Base-by-base conservation (phyloP, 2,329 filamentous ascomycete species). In the Phialophora macrospora region DNA sequence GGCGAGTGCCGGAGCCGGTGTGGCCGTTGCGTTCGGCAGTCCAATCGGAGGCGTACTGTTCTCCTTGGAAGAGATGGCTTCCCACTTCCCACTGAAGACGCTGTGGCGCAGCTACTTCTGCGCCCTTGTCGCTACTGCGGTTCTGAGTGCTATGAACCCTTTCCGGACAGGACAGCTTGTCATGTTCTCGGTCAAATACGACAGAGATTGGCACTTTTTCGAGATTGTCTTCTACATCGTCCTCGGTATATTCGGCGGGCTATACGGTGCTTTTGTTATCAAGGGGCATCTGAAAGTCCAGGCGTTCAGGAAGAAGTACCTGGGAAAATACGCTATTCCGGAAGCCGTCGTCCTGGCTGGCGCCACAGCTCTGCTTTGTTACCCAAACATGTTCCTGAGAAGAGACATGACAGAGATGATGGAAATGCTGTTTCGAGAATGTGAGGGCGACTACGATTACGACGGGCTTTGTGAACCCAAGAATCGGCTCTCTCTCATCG, bases 381-480 rank as follows among this genome's bases (percentile, higher is more conserved):
- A 96, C 74, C 95, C 94, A 0, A 99, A 99, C 73, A 93, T 91
- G 77, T 98, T 99, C 71, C 77, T 99, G 63, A 85, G 92, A 62
- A 97, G 98, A 73, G 96, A 99, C 78, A 98, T 99, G 95, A 97
- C 95, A 0, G 94, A 98, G 80, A 97, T 93, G 81, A 98, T 99
- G 95, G 93, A 98, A 76, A 96, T 97, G 69, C 81, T 99, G 11
- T 99, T 99, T 77, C 85, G 91, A 14, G 95, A 99, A 75, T 99
- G 95, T 72, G 92, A 96, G 74, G 92, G 90, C 4, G 89, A 84
- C 22, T 90, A 96, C 75, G 92, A 94, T 74, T 97, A 97, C 72
- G 87, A 96, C 69, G 91, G 91, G 5, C 86, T 99, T 17, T 99
- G 95, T 83, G 91, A 97, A 65, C 76, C 84, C 3, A 82, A 90